These are phyloP conservation scores for Eucalyptus leucophloia DNA, from an alignment of 345 rosid genomes.

Conservation along the genomic window DNA sequence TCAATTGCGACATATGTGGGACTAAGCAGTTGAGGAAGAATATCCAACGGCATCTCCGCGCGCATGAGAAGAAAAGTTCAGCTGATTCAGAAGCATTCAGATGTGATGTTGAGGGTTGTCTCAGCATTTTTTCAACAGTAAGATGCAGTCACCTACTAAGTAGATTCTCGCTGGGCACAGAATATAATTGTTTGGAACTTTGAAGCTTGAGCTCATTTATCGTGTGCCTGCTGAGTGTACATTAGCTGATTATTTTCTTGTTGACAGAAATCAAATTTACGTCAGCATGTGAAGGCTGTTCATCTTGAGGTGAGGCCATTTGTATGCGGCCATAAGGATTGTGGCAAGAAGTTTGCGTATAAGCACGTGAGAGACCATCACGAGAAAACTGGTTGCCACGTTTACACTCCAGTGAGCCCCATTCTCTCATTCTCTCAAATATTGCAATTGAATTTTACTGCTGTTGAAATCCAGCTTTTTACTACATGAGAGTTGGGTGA, in stretches of 20 bases:
- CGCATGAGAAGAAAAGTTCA: slow-evolving; percentile 33
- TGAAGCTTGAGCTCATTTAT: slow-evolving; percentile 15
- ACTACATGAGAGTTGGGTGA: background rate
- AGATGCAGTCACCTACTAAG: slow-evolving; percentile 11
- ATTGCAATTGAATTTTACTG: background rate
- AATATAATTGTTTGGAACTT: background rate
- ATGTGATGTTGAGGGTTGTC: slow-evolving; percentile 56
- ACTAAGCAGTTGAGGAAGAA: slow-evolving; percentile 59
- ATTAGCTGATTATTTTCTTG: background rate
- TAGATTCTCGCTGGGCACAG: background rate
- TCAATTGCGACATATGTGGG: slow-evolving; percentile 56
- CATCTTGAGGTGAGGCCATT: slow-evolving; percentile 49
- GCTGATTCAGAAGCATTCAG: slow-evolving; percentile 21
- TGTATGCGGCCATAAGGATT: slow-evolving; percentile 48
- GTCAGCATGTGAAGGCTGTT: slow-evolving; percentile 52
- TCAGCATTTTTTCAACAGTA: slow-evolving; percentile 54
- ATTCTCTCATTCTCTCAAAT: background rate
- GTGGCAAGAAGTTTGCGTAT: slow-evolving; percentile 68
- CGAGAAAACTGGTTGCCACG: slow-evolving; percentile 45
- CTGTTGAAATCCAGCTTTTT: background rate
- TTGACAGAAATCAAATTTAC: slow-evolving; percentile 62
- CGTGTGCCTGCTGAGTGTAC: background rate
- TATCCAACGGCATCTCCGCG: slow-evolving; percentile 56
- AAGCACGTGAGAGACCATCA: slow-evolving; percentile 84
- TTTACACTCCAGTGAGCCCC: slow-evolving; percentile 45